Conservation (phyloP, 345 rosid species). For the Kernera saxatilis region DNA sequence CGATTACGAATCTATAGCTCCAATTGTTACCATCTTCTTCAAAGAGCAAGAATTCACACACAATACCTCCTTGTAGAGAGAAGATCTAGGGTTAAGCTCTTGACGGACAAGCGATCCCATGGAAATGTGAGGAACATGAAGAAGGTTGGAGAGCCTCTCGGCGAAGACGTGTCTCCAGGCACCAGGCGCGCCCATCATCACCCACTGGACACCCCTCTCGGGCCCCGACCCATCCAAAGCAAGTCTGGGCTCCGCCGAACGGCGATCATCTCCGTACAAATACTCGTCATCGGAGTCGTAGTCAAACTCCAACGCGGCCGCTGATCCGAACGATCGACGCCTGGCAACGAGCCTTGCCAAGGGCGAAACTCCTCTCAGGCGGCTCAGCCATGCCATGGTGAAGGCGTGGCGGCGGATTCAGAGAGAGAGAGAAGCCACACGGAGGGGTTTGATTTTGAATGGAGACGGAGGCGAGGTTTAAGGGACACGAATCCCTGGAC, state of each 20-base stretch:
- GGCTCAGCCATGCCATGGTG: constrained; percentile 59
- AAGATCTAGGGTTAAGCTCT: constrained; percentile 70
- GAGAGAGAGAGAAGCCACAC: constrained; percentile 11
- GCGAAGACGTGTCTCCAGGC: constrained; percentile 74
- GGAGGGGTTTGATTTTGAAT: not conserved
- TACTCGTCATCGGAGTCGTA: constrained; percentile 51
- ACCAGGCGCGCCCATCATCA: constrained; percentile 74
- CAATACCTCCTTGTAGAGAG: constrained; percentile 64
- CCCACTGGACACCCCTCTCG: constrained; percentile 92
- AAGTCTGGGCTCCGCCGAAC: constrained; percentile 13
- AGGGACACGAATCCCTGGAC: constrained; percentile 2
- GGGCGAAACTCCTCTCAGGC: constrained; percentile 32
- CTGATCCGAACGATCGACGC: constrained; percentile 54
- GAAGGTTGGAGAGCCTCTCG: constrained; percentile 71
- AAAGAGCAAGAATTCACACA: not conserved
- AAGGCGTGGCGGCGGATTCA: constrained; percentile 34
- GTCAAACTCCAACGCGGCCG: constrained; percentile 50
- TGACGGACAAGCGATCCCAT: constrained; percentile 83
- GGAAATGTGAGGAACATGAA: constrained; percentile 87
- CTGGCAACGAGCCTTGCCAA: constrained; percentile 5
- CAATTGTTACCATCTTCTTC: not conserved
- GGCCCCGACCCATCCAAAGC: constrained; percentile 38
- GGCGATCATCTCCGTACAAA: constrained; percentile 33
- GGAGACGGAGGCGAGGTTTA: constrained; percentile 32
- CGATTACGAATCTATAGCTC: not conserved